Evolutionary conservation across 2,329 filamentous ascomycete genomes (phyloP), one percentile per base, ranked within the genome.

Genomic region (Cercospora sp.): DNA sequence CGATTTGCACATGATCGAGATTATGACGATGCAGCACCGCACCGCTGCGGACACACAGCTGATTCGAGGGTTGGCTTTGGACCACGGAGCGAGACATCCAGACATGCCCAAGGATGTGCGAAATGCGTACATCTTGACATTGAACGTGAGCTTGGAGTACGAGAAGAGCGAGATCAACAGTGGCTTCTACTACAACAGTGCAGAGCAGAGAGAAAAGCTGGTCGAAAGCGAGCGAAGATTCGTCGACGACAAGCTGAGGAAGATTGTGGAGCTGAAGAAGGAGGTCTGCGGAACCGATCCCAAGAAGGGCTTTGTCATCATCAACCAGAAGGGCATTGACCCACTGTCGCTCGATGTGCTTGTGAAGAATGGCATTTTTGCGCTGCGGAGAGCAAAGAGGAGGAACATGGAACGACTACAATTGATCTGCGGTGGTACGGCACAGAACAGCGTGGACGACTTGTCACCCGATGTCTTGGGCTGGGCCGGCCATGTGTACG

Each of bases 11-110:
- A 99, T 99, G 95, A 87, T 99, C 73, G 95, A 99, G 83, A 98
- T 99, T 76, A 99, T 99, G 95, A 98, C 96, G 80, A 98, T 99
- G 94, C 95, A 99, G 84, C 95, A 99, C 84, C 91, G 94, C 75
- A 93, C 92, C 63, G 94, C 94, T 67, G 92, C 95, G 33, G 95
- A 99, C 81, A 99, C 95, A 66, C 93, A 97, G 81, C 88, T 99
- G 68, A 97, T 99, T 80, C 89, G 91, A 72, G 95, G 95, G 68
- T 86, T 99, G 67, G 95, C 93, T 9, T 84, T 99, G 69, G 95
- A 99, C 77, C 95, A 99, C 80, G 95, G 95, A 73, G 94, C 95
- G 12, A 89, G 95, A 77, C 95, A 99, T 82, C 95, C 95, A 3
- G 95, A 99, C 78, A 99, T 99, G 95, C 93, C 95, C 8, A 98